Evolutionary conservation across 2,329 filamentous ascomycete species (phyloP), one percentile per base, ranked within the genome.

Genomic region (Rhynchosporium secalis): DNA sequence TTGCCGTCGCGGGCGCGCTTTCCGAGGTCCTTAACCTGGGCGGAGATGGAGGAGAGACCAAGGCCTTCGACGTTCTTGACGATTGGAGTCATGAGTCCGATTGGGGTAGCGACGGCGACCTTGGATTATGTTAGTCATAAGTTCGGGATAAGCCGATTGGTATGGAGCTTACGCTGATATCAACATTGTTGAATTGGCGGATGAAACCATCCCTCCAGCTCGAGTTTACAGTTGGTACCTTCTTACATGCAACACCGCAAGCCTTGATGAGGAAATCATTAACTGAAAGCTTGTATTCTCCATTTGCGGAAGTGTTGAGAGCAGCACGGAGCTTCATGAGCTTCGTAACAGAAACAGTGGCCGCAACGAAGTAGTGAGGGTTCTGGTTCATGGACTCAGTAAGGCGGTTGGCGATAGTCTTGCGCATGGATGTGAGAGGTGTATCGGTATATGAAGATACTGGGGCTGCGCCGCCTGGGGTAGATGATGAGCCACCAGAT

Each of bases 251-350:
- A 66, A 90, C 82, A 63, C 86, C 91, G 63, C 94, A 91, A 71
- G 94, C 95, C 86, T 99, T 99, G 85, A 99, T 92, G 67, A 99
- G 84, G 85, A 99, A 96, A 80, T 99, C 95, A 80, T 99, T 99
- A 80, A 99, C 92, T n/a, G 93, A 97, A 63, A 99, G 90, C 86
- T 97, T 99, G 86, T 96, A 99, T 79, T 92, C 88, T 80, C 94
- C 95, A 66, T 96, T 89, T 54, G 91, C 83, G 12, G 90, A 88
- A 75, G 87, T 86, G 81, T 99, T 99, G 70, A 99, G 86, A 63
- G 94, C 92, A 79, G 91, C 86, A 74, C 95, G 92, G 72, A 99
- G 92, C 84, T 97, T 98, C 74, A 96, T 82, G 55, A 99, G 90
- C 86, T 98, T 98, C 78, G 83, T 85, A 68, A 99, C 95, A 62